Base-by-base conservation (phyloP, 352 stramenopile species). In the Phytophthora foliorum region DNA sequence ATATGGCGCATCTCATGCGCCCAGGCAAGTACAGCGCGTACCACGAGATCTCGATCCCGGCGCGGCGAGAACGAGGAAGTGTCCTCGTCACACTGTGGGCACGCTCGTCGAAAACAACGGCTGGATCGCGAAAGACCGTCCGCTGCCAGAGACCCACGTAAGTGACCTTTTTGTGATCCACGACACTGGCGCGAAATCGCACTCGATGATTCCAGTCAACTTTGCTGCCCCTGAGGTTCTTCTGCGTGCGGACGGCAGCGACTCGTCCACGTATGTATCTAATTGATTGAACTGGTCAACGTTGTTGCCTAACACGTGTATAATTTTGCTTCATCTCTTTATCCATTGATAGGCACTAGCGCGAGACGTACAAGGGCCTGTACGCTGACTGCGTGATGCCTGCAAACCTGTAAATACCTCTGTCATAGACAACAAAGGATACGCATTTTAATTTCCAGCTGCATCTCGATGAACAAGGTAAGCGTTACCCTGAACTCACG, bases 141-240 rank as follows among this genome's bases (percentile, higher is more conserved):
- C 67, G 25, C 69, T 97, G 45, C 89, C 89, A 24, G 78, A 65
- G 17, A 84, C 88, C 5, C 49, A 88, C 36, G 88, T 95, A 9
- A 89, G 89, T 48, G 91, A 97, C 63, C 68, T 97, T 21, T 96
- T 97, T 62, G 89, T 96, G 45, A 94, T 97, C 54, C 81, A 97
- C 75, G 91, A 97, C 73, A 95, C 89, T 3, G 91, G 91, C 50
- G 91, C 91, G 41, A 90, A 97, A 71, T 81, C 88, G n/a, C 90
- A 97, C 77, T 96, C 89, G 67, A 97, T 97, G 91, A 25, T 97
- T 97, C 70, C 91, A 97, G 75, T 97, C 72, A 97, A 97, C 63
- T 78, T 97, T 53, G 84, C 90, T n/a, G 89, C 91, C 6, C 90
- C 91, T n/a, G 91, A 97, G 62, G 75, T 97, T 41, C 84, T 97